A percentile compares a stretch with the other conserved stretches of the same genome.
These are phyloP conservation scores for Gremmenia infestans DNA, from an alignment of 2,329 filamentous ascomycete genomes.

Conservation along the genomic window DNA sequence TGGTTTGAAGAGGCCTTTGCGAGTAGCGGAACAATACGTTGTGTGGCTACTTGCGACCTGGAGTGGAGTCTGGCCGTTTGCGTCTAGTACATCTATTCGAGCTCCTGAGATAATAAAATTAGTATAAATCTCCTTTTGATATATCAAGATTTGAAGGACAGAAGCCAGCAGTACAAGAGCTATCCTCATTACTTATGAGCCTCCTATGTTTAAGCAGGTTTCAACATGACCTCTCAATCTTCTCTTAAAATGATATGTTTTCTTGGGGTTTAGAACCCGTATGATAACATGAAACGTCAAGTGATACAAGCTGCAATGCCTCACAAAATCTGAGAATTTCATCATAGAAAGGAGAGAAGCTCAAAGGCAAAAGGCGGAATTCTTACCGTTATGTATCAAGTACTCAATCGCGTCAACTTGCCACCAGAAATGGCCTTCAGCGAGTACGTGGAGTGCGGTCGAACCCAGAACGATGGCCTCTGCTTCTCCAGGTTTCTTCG, in stretches of 20 bases:
- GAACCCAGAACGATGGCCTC: background rate
- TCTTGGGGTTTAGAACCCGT: too few species aligned
- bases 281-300: too few species aligned
- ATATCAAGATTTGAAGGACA: too few species aligned
- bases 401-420: background rate
- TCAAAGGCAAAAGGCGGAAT: too few species aligned
- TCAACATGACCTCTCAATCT: too few species aligned
- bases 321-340: too few species aligned
- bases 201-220: too few species aligned
- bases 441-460: slow-evolving; percentile 1
- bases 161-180: too few species aligned
- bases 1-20: background rate
- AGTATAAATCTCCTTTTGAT: background rate
- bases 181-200: too few species aligned
- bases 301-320: too few species aligned
- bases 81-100: background rate
- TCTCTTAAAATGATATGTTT: too few species aligned
- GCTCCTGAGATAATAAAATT: background rate
- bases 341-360: too few species aligned
- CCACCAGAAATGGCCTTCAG: background rate
- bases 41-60: slow-evolving; percentile 1
- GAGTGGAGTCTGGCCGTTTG: background rate
- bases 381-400: background rate
- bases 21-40: background rate
- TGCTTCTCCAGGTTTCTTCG: background rate